Conservation (phyloP, 108 stramenopile genomes). For the Conticribra weissflogii region DNA sequence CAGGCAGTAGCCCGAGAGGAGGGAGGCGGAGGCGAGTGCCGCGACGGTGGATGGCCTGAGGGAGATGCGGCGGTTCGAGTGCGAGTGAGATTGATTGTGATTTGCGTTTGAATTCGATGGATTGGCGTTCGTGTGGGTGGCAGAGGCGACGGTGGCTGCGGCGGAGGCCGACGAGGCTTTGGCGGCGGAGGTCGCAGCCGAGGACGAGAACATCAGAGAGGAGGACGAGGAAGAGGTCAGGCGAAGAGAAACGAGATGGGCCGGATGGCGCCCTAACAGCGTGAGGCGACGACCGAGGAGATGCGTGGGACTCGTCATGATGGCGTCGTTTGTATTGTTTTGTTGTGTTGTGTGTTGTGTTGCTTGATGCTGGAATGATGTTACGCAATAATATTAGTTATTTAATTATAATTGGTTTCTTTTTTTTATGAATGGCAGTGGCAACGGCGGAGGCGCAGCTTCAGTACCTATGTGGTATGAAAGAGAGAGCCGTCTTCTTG, state of each 20-base stretch:
- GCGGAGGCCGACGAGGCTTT: background rate
- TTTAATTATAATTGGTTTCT: too few species aligned
- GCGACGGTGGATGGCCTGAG: constrained; percentile 9
- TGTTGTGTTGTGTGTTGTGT: too few species aligned
- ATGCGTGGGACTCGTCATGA: background rate
- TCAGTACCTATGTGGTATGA: too few species aligned
- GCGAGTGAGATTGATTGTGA: background rate
- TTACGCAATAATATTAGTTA: too few species aligned
- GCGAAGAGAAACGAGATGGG: background rate
- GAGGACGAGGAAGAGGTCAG: background rate
- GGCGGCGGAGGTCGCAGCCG: background rate
- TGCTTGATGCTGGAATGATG: too few species aligned
- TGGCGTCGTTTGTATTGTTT: too few species aligned
- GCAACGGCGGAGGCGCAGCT: too few species aligned
- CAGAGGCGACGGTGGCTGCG: background rate
- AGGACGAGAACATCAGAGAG: background rate
- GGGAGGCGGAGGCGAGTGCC: constrained; percentile 22
- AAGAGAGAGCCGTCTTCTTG: too few species aligned
- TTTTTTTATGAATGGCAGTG: too few species aligned
- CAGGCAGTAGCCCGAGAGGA: constrained; percentile 34
- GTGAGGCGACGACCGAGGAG: background rate
- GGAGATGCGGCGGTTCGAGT: background rate
- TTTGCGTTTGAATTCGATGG: too few species aligned
- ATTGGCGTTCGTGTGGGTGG: background rate
- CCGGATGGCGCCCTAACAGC: background rate